phyloP scores from a whole-genome alignment of 441 rosid genomes.

The Corymbia calophylla region DNA sequence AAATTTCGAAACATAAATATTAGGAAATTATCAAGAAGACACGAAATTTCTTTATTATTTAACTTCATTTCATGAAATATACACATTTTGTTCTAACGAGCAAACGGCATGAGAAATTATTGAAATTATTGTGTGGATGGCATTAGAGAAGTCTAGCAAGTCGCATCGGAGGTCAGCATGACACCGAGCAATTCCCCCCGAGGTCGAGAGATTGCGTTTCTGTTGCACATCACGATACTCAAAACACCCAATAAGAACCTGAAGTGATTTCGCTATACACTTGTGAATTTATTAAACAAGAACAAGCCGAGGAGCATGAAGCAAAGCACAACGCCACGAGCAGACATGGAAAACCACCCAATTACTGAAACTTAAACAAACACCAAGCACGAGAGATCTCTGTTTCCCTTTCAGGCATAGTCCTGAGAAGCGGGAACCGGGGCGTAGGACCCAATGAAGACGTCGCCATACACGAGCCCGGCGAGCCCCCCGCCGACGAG shows the following conservation, averaged over 20 bases:
- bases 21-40: not conserved
- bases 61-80: not conserved
- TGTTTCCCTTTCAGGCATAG: slow-evolving; percentile 8
- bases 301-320: not conserved
- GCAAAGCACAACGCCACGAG: not conserved
- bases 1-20: not conserved
- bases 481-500: slow-evolving; percentile 81
- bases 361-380: not conserved
- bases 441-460: slow-evolving; percentile 56
- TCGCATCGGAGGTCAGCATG: not conserved
- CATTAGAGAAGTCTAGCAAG: not conserved
- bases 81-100: not conserved
- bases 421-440: slow-evolving; percentile 28
- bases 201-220: not conserved
- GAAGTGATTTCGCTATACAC: not conserved
- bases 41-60: not conserved
- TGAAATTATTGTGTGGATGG: not conserved
- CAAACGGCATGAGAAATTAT: not conserved
- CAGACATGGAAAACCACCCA: not conserved
- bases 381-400: not conserved
- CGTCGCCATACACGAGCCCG: slow-evolving; percentile 64
- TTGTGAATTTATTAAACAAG: not conserved
- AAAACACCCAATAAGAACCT: not conserved
- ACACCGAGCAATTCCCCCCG: too few relatives aligned
- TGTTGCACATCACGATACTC: too few relatives aligned